Evolutionary conservation across 2,329 filamentous ascomycete genomes (phyloP), one percentile per base, ranked within the genome.

Genomic region (Graphiopsis chlorocephala): DNA sequence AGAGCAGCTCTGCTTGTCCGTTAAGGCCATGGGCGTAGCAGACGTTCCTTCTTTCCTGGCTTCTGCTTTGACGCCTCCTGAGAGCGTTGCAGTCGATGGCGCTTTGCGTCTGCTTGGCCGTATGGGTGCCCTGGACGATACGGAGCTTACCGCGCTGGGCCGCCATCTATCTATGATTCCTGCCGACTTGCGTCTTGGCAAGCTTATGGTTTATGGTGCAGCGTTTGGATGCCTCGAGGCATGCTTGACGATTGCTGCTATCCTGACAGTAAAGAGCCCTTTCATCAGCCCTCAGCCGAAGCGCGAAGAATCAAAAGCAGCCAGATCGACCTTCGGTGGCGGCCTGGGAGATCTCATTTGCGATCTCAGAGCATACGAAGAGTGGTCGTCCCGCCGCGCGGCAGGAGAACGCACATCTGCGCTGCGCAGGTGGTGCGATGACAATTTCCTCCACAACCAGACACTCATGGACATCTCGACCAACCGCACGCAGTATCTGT

Each of bases 101-200:
- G 95, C 95, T 0, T 82, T 99, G 68, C 85, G 83, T 69, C 83
- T 96, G 64, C 83, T 99, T 4, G 85, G 86, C 14, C 86, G 93
- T 11, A 96, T 99, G 84, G 95, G 95, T 31, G 94, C 93, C 0
- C 83, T 98, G 15, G 91, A 95, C 70, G 91, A 91, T 52, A 87
- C 92, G 64, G 90, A 92, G 72, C 84, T 99, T 47, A 98, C 95
- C 0, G 93, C 93, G 3, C 87, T 99, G 55, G 95, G 95, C 45
- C 88, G 90, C 61, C 95, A 98, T 79, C 83, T 99, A n/a, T 90
- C 93, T 20, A 92, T 96, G 87, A 93, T 99, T 59, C 95, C 95
- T 1, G 92, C 94, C 0, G 95, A 99, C 74, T 83, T 99, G 56
- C 88, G 94, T 29, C 96, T 93, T 75, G 92, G 91, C 53, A 99